Base-by-base conservation (phyloP, 2,329 filamentous ascomycete species). In the Septoria petroselini region DNA sequence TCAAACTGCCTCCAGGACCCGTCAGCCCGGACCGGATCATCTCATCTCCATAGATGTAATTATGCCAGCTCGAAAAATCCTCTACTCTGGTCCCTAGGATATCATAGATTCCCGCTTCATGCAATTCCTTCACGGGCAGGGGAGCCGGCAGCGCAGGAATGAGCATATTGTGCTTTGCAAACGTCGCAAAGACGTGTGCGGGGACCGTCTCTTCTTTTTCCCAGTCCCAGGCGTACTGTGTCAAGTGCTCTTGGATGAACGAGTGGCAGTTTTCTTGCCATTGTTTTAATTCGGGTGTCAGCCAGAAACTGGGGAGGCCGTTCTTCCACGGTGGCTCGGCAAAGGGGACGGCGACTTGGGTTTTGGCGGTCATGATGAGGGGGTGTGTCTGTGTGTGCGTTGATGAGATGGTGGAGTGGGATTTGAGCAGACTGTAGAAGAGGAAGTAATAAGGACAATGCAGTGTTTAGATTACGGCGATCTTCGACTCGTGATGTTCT, bases 31-130 rank as follows among this genome's bases (percentile, higher is more conserved):
- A 77, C 11, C 84, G 77, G 12, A 76, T 71, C 78, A 89, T 81
- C 78, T 88, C 86, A 61, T 89, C 85, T 3, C 72, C 70, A 62
- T 84, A 89, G 42, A 90, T 88, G 46, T 82, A 74, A 0, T 77
- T 81, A 63, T 90, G 85, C 7, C 87, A 72, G 57, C 84, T 83
- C 61, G 88, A 85, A 71, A 83, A 90, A 19, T 90, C 83, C 62
- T 89, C 85, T 1, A 90, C 79, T 57, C 80, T 82, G 1, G 84
- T 67, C 1, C 84, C 84, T 0, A 84, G 71, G 33, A 90, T 79
- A 59, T 85, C 78, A 50, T 81, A 71, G 38, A 89, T 82, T 0
- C 82, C 84, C 14, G 85, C 62, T 37, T 73, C 77, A 66, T 83
- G 83, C 53, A 88, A 70, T 81, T 84, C 85, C 41, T 76, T 76